Evolutionary conservation across 2,329 filamentous ascomycete species (phyloP).

Genomic region (Dactylellina sp.): DNA sequence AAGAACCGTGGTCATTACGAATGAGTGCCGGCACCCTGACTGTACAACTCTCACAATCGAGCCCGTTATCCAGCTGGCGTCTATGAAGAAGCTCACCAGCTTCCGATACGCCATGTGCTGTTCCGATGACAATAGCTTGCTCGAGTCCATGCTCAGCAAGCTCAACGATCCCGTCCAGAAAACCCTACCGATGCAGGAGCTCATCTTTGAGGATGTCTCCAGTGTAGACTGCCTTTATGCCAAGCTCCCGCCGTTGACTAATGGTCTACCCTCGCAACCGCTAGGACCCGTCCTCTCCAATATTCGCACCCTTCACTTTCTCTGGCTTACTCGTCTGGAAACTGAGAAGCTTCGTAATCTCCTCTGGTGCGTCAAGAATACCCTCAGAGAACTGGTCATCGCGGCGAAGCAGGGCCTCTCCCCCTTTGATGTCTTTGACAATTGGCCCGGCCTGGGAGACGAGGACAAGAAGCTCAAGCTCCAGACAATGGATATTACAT

Average conservation of each 20-base stretch:
- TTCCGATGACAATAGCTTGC: slow-evolving; percentile 50
- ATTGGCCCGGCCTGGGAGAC: slow-evolving; percentile 37
- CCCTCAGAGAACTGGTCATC: slow-evolving; percentile 47
- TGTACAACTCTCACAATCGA: slow-evolving; percentile 54
- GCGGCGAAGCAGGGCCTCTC: slow-evolving; percentile 52
- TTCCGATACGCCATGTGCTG: slow-evolving; percentile 56
- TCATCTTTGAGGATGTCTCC: slow-evolving; percentile 55
- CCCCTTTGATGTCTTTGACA: slow-evolving; percentile 51
- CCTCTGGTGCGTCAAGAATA: slow-evolving; percentile 51
- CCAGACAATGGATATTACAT: slow-evolving; percentile 47
- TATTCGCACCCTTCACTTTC: slow-evolving; percentile 53
- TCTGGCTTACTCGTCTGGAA: slow-evolving; percentile 52
- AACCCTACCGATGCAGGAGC: slow-evolving; percentile 48
- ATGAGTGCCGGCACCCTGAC: slow-evolving; percentile 52
- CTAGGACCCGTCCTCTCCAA: slow-evolving; percentile 48
- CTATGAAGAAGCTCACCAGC: slow-evolving; percentile 55
- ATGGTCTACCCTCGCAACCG: slow-evolving; percentile 22
- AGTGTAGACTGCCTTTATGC: slow-evolving; percentile 52
- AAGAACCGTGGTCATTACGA: slow-evolving; percentile 47
- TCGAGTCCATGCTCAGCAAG: slow-evolving; percentile 52
- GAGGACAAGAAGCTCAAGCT: slow-evolving; percentile 54
- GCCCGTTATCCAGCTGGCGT: slow-evolving; percentile 47
- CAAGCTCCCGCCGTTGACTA: slow-evolving; percentile 32
- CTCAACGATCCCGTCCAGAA: slow-evolving; percentile 44
- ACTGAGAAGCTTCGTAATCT: slow-evolving; percentile 52